Evolutionary conservation across 2,329 filamentous ascomycete species (phyloP), one percentile per base, ranked within the genome.

Genomic region (Ophiocordyceps camponoti-floridani): DNA sequence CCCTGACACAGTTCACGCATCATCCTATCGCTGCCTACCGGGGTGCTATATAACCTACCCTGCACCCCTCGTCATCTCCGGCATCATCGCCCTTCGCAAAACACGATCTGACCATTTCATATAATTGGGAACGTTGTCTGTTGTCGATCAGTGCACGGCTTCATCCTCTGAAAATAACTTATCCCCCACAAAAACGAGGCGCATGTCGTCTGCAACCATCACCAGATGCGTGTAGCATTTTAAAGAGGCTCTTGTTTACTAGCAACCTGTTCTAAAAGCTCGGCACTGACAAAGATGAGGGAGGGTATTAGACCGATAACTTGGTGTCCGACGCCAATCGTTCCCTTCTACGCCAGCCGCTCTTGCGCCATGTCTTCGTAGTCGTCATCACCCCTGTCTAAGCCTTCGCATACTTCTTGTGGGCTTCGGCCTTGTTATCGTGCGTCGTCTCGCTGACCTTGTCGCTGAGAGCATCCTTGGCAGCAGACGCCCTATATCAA

Each of bases 381-480:
- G 35, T 27, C 23, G 23, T 23, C 23, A 23, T 23, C 23, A 16
- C 13, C 6, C 7, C 3, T 26, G 16, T 37, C 52, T 58, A 60
- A 44, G 54, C 46, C 53, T 61, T 56, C 43, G 57, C 56, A 40
- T 53, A 41, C 48, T 63, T 45, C 60, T 66, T 67, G 59, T 67
- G 61, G 44, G 56, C 64, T 4, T 63, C 58, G 18, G 63, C 63
- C 60, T 66, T 66, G 53, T 51, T 51, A 40, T 66, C 56, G 54
- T 68, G 65, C 44, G 48, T 46, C 26, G 49, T 42, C 62, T 68
- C 58, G 49, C 69, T 57, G 18, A 68, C 14, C 63, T 71, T 70
- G 61, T 72, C 68, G 23, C 62, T 57, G 9, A 70, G 41, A 44
- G 69, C 69, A 41, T 72, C 67, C 61, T 68, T 69, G 51, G 66